Base-by-base conservation (phyloP, 2,329 filamentous ascomycete species). In the Microsporum ferrugineum region DNA sequence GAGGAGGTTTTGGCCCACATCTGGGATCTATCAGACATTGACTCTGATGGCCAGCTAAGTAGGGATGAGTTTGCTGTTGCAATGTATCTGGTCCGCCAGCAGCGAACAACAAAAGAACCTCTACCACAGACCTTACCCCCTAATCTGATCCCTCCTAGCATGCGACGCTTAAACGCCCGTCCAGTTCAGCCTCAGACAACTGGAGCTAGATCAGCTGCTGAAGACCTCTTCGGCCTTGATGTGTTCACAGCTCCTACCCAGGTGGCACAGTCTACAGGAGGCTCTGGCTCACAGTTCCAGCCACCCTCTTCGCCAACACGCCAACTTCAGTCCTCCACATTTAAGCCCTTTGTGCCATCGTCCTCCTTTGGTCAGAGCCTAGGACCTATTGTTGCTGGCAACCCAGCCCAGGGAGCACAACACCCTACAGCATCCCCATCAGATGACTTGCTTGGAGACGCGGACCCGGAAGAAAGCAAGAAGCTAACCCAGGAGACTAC, bases 1-100 rank as follows among this genome's bases (percentile, higher is more conserved):
- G 92, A 97, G 71, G 92, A 96, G 68, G 84, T 84, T 7, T 79
- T 99, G 59, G 94, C 94, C 34, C 89, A 95, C 68, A 95, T 99
- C 65, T 99, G 94, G 94, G 94, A 99, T 72, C 83, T 99, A 34
- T 88, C 94, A 12, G 94, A 99, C 74, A 90, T 96, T 74, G 90
- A 89, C 70, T 94, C 90, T 5, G 88, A 91, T 67, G 94, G 94
- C 8, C 86, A 88, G 61, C 78, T 99, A 61, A 91, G 82, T 55
- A 85, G 84, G 67, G 94, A 99, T 66, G 91, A 96, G 68, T 99
- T 99, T 71, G 91, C 94, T 0, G 91, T 99, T 55, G 92, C 94
- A 59, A 96, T 99, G 91, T 95, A 95, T 71, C 80, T 99, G 58
- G 96, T 99, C 68, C 84, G 91, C 63, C 89, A 95, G 72, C 91